phyloP scores from a whole-genome alignment of 768 basidiomycete genomes.

The Sistotremastrum suecicum region DNA sequence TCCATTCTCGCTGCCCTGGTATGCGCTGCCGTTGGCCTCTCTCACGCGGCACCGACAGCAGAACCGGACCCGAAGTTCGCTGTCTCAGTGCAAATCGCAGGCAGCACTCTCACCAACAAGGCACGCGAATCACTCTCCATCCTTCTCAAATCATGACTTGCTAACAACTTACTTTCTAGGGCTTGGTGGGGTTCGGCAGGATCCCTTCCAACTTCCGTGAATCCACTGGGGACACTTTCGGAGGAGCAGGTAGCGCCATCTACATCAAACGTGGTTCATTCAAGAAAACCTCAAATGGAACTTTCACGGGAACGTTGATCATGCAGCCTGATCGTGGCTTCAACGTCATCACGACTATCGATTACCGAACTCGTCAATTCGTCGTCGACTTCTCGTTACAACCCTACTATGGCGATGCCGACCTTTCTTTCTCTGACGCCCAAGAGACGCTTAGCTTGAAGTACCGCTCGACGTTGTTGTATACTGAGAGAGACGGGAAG shows the following conservation, averaged over 20 bases:
- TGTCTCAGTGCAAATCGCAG: no score
- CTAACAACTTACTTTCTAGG: constrained; percentile 17
- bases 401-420: constrained; percentile 35
- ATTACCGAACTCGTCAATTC: constrained; percentile 54
- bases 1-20: no score
- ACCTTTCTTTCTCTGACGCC: constrained; percentile 34
- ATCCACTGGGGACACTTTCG: constrained; percentile 43
- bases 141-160: no score
- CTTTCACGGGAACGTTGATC: constrained; percentile 35
- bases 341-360: constrained; percentile 39
- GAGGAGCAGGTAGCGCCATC: constrained; percentile 51
- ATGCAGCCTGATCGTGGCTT: constrained; percentile 48
- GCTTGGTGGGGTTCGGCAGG: constrained; percentile 45
- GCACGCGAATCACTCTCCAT: no score
- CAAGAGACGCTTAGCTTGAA: constrained; percentile 35
- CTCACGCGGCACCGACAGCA: no score
- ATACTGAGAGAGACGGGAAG: constrained; percentile 29
- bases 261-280: constrained; percentile 39
- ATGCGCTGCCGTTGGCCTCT: no score
- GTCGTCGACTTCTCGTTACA: constrained; percentile 40
- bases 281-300: constrained; percentile 19
- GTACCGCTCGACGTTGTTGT: constrained; percentile 36
- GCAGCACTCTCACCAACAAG: no score
- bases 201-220: constrained; percentile 44
- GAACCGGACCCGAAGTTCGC: no score